Conservation (phyloP, 208 protist genomes). For the Leishmania amazonensis region DNA sequence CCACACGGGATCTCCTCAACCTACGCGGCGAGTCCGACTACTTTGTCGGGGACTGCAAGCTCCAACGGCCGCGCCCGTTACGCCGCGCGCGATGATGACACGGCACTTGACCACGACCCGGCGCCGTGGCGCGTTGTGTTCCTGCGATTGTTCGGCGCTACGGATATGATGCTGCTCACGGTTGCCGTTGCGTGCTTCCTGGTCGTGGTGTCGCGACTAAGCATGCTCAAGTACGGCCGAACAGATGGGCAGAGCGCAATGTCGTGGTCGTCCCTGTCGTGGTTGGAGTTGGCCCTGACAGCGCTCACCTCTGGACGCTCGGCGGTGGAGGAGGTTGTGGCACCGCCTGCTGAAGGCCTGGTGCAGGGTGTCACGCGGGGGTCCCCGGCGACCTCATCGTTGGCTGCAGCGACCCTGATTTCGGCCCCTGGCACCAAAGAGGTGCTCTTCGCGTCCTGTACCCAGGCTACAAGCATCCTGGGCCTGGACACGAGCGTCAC, state of each 20-base stretch:
- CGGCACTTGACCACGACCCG: neutral
- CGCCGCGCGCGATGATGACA: neutral
- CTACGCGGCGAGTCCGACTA: neutral
- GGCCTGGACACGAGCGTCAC: conserved; percentile 23
- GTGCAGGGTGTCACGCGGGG: neutral
- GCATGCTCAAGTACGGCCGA: neutral
- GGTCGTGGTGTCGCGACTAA: conserved; percentile 21
- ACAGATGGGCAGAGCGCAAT: neutral
- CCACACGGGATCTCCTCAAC: neutral
- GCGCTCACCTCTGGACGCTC: conserved; percentile 5
- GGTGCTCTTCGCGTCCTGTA: conserved; percentile 7
- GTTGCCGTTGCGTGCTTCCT: conserved; percentile 32
- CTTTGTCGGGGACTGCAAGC: neutral
- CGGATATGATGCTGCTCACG: conserved; percentile 50
- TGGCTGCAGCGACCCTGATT: neutral
- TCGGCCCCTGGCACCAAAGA: neutral
- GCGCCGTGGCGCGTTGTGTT: conserved; percentile 32
- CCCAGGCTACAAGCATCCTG: conserved; percentile 3
- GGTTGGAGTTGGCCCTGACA: conserved; percentile 7
- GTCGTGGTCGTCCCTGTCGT: conserved; percentile 6
- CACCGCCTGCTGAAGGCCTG: neutral
- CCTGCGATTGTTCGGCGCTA: conserved; percentile 44
- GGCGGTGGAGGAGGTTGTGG: neutral
- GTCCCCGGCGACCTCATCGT: neutral
- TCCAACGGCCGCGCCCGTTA: neutral